phyloP scores from a whole-genome alignment of 208 protist genomes.

The Acanthamoeba triangularis region DNA sequence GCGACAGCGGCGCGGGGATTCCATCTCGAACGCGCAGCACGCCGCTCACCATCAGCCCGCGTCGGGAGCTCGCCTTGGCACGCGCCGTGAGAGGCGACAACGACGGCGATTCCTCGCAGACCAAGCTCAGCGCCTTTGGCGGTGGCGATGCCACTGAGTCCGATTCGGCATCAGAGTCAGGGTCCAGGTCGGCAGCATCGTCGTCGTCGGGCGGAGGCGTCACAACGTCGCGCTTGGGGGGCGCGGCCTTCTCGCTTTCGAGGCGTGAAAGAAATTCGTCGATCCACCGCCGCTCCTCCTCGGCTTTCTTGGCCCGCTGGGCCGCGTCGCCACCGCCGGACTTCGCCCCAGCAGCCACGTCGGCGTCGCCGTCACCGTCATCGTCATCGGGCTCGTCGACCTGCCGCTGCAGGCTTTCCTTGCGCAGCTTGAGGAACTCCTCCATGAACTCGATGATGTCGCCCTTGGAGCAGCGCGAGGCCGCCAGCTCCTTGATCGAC shows the following conservation, averaged over 20 bases:
- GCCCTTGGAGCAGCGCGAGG: background rate
- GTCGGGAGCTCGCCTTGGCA: background rate
- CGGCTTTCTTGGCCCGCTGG: background rate
- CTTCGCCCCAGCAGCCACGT: background rate
- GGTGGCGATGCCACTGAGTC: too few species aligned
- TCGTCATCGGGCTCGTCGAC: background rate
- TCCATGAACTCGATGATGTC: constrained; percentile 57
- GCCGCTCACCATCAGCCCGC: background rate
- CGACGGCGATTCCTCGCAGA: too few species aligned
- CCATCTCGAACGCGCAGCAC: background rate
- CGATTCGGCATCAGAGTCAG: background rate
- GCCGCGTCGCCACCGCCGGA: background rate
- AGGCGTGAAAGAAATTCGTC: background rate
- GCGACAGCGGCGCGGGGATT: background rate
- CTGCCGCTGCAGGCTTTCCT: constrained; percentile 30
- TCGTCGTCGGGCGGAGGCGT: constrained; percentile 2
- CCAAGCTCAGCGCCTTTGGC: too few species aligned
- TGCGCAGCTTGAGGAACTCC: constrained; percentile 51
- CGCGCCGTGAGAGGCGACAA: background rate
- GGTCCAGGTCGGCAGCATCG: background rate
- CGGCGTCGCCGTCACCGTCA: too few species aligned
- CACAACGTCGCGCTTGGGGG: background rate
- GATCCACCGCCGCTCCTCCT: constrained; percentile 6
- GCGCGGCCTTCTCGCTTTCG: background rate
- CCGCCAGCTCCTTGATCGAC: constrained; percentile 51